Conservation (phyloP, 495 filamentous ascomycete species). For the Staphylotrichum tortipilum region DNA sequence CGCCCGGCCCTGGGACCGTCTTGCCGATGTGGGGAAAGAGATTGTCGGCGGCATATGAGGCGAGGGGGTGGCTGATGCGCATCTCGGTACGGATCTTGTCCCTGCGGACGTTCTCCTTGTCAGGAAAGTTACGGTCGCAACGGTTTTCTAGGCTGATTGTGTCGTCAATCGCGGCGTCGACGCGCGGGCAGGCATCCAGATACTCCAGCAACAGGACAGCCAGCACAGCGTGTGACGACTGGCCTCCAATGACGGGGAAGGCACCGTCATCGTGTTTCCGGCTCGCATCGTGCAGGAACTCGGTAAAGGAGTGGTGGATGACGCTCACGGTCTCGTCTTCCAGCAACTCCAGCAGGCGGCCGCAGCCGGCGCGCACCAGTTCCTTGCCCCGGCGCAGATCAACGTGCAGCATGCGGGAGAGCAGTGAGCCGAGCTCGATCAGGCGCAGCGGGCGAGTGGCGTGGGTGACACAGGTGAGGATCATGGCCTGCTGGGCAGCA, state of each 20-base stretch:
- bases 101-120: background rate
- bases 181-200: background rate
- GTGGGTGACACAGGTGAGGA: slow-evolving; percentile 40
- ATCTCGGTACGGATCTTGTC: background rate
- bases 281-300: slow-evolving; percentile 33
- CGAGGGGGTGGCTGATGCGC: slow-evolving; percentile 4
- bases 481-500: slow-evolving; percentile 29
- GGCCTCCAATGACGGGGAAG: background rate
- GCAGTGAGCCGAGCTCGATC: slow-evolving; percentile 34
- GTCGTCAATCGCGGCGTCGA: background rate
- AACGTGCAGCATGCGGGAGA: slow-evolving; percentile 15
- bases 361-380: slow-evolving; percentile 24
- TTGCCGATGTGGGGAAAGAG: slow-evolving; percentile 11
- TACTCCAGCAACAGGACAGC: background rate
- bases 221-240: background rate
- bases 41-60: slow-evolving; percentile 11
- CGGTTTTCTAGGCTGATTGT: no score
- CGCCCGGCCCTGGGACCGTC: background rate
- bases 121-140: background rate
- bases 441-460: slow-evolving; percentile 41
- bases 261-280: background rate
- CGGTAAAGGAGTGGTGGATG: slow-evolving; percentile 47
- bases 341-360: slow-evolving; percentile 38
- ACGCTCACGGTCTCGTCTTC: slow-evolving; percentile 39
- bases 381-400: background rate